A percentile compares a stretch with the other conserved stretches of the same genome.
Evolutionary conservation across 768 basidiomycete genomes (phyloP).

Genomic region (Multifurca ochricompacta): DNA sequence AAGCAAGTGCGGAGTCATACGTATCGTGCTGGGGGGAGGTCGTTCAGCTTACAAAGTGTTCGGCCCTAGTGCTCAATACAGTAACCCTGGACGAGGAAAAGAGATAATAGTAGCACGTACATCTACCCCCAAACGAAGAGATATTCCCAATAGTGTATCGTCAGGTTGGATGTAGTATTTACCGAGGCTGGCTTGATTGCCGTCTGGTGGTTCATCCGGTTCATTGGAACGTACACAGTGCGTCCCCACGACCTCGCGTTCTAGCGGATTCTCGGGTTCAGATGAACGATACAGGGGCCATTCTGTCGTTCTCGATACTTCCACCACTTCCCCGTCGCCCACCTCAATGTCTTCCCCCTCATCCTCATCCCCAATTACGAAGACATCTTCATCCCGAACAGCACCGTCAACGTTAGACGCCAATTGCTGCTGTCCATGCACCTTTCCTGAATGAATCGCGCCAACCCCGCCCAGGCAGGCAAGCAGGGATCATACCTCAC

Average conservation of each 20-base stretch:
- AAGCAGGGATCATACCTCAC: conserved; percentile 65
- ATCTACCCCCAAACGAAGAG: conserved; percentile 32
- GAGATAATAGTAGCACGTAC: conserved; percentile 33
- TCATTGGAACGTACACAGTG: background rate
- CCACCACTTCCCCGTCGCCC: background rate
- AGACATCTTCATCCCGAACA: conserved; percentile 52
- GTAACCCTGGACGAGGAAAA: background rate
- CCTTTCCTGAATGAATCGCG: conserved; percentile 27
- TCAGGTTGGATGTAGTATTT: conserved; percentile 18
- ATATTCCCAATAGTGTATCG: conserved; percentile 18
- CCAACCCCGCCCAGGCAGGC: conserved; percentile 55
- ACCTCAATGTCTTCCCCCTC: conserved; percentile 24
- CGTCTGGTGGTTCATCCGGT: background rate
- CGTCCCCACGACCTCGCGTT: background rate
- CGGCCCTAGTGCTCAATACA: conserved; percentile 35
- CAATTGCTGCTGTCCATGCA: conserved; percentile 5
- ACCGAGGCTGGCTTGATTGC: background rate
- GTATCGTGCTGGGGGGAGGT: conserved; percentile 53
- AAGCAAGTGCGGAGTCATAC: conserved; percentile 64
- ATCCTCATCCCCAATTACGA: conserved; percentile 58
- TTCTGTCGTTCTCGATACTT: background rate
- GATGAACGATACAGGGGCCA: background rate
- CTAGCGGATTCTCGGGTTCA: background rate
- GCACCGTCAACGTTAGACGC: conserved; percentile 43
- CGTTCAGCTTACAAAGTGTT: conserved; percentile 57